Percentiles rank a stretch among this genome's conserved stretches.
phyloP scores from a whole-genome alignment of 768 basidiomycete genomes.

The Rhizopogon roseolus region DNA sequence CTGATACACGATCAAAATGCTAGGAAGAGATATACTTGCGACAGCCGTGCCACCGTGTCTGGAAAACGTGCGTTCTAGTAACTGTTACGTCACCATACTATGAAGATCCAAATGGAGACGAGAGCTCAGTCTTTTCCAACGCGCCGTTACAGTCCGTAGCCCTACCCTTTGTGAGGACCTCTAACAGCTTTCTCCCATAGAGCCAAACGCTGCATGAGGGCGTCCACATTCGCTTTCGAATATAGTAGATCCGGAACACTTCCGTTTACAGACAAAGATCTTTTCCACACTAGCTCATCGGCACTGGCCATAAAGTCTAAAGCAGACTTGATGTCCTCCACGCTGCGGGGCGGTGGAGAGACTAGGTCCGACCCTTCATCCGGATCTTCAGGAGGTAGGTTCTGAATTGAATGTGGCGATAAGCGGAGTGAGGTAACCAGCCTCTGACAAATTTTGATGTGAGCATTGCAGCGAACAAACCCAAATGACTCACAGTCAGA shows the following conservation, averaged over 20 bases:
- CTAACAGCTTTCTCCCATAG: constrained; percentile 25
- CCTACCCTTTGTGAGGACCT: constrained; percentile 2
- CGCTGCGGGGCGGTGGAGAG: neutral
- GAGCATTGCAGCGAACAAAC: neutral
- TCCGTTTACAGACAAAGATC: constrained; percentile 8
- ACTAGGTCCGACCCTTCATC: neutral
- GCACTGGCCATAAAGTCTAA: constrained; percentile 20
- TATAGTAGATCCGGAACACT: constrained; percentile 8
- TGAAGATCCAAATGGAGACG: neutral
- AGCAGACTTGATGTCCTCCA: constrained; percentile 16
- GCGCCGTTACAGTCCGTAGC: neutral
- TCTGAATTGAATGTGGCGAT: neutral
- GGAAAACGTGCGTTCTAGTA: neutral
- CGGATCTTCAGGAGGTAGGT: neutral
- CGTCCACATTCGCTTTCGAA: constrained; percentile 20
- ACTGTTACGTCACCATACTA: neutral
- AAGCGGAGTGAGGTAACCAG: neutral
- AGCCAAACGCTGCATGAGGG: constrained; percentile 19
- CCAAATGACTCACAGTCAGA: constrained; percentile 14
- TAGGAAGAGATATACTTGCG: neutral
- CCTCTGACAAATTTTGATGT: neutral
- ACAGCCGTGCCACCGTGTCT: neutral
- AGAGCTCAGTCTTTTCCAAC: neutral
- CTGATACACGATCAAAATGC: neutral
- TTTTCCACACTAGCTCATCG: constrained; percentile 26